These are phyloP conservation scores for Holtermanniella nyarrowii DNA, from an alignment of 768 basidiomycete species.

Conservation along the genomic window DNA sequence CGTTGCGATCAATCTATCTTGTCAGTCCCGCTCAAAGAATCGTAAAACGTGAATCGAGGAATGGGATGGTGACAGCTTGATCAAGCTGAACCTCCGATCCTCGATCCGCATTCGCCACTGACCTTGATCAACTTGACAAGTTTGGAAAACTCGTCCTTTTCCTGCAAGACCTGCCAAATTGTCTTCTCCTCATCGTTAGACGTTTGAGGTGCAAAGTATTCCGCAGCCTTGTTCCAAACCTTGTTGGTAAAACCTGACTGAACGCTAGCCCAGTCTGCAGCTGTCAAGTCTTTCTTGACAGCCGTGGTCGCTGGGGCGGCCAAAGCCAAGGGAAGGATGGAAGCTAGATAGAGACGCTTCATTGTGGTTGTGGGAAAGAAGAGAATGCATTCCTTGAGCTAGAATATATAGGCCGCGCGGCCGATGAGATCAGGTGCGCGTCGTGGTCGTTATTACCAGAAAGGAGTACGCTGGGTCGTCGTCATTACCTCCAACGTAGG, in stretches of 20 bases:
- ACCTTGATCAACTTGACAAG: constrained; percentile 35
- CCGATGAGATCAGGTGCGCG: too few relatives aligned
- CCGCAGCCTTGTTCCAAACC: constrained; percentile 21
- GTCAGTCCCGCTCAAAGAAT: constrained; percentile 1
- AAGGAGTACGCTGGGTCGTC: too few relatives aligned
- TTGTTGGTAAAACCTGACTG: constrained; percentile 22
- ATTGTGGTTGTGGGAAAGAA: too few relatives aligned
- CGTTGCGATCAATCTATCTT: constrained; percentile 21
- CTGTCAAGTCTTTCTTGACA: constrained; percentile 17
- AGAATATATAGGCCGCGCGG: too few relatives aligned
- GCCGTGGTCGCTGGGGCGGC: constrained; percentile 12
- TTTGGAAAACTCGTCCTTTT: constrained; percentile 33
- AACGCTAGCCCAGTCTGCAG: constrained; percentile 23
- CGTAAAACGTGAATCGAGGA: neutral
- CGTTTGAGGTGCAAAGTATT: constrained; percentile 13
- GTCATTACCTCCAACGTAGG: too few relatives aligned
- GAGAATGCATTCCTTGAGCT: too few relatives aligned
- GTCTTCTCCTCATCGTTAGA: constrained; percentile 24
- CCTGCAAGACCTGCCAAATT: constrained; percentile 38
- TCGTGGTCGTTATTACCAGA: too few relatives aligned
- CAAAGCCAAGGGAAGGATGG: constrained; percentile 8
- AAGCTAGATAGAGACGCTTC: too few relatives aligned
- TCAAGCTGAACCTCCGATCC: neutral
- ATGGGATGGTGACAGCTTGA: neutral
- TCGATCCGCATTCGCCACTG: constrained; percentile 5